Base-by-base conservation (phyloP, 2,329 filamentous ascomycete genomes). In the Fusarium sp. region DNA sequence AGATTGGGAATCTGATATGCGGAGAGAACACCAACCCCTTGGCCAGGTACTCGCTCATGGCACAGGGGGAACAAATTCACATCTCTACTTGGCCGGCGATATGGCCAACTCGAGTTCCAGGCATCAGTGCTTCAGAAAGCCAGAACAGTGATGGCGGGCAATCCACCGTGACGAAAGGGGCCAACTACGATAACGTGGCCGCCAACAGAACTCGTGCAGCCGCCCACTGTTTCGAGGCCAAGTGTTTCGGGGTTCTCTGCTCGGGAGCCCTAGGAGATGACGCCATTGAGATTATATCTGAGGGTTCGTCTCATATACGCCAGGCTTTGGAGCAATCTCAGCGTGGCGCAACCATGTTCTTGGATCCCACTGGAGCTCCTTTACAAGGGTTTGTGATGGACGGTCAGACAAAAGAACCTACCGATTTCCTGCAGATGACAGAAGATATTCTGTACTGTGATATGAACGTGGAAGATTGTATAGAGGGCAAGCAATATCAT, bases 21-120 rank as follows among this genome's bases (percentile, higher is more conserved):
- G 88, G 88, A 2, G 88, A 90, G 77, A 90, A 90, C 57, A 89
- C 87, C 1, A 90, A 90, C 67, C 87, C 87, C 0, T 76, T 90
- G 1, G 88, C 88, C 1, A 77, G 86, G 16, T 90, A 87, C 70
- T 72, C 83, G 0, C 75, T 90, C 2, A 88, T 89, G 81, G 85
- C 87, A 0, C 87, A 89, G 69, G 86, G 85, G 2, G 87, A 90
- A 72, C 85, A 89, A 67, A 76, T 90, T 14, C 88, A 90, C 75
- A 85, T 90, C 22, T 87, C 85, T 1, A 85, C 84, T 0, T 90
- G 87, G 88, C 88, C 88, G 4, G 83, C 87, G 0, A 81, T 88
- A 2, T 89, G 87, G 87, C 87, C 87, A 4, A 89, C 86, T 1
- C 77, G 84, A 10, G 64, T 67, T 1, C 16, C 20, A 27, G 14